Evolutionary conservation across 2,329 filamentous ascomycete genomes (phyloP).

Genomic region (Aspergillus sergii): DNA sequence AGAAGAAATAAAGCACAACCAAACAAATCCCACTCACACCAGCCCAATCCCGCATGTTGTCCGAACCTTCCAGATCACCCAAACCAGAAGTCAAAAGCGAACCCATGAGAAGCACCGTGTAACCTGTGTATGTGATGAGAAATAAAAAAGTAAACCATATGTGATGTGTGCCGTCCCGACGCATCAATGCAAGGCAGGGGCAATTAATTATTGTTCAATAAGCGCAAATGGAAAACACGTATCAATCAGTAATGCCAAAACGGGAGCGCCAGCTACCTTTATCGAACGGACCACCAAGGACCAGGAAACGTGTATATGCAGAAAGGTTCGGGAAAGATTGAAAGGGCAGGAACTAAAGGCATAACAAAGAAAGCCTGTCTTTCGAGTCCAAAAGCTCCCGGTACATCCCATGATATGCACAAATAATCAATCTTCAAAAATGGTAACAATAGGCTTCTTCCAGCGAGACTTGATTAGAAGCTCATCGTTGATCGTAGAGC

Average conservation of each 20-base stretch:
- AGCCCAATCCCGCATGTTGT: conserved; percentile 11
- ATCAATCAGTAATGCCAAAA: conserved; percentile 25
- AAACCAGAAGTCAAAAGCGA: conserved; percentile 8
- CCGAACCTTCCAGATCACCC: conserved; percentile 15
- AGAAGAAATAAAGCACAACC: conserved; percentile 7
- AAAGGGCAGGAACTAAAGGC: neutral
- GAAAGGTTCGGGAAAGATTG: conserved; percentile 9
- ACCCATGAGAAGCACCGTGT: conserved; percentile 4
- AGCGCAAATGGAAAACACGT: conserved; percentile 13
- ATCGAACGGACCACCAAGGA: conserved; percentile 23
- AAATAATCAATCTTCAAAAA: conserved; percentile 4
- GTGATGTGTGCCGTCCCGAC: conserved; percentile 7
- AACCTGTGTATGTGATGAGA: conserved; percentile 13
- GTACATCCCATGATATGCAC: conserved; percentile 13
- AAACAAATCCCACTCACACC: conserved; percentile 15
- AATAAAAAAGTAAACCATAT: conserved; percentile 1
- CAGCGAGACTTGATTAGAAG: conserved; percentile 23
- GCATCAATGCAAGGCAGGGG: conserved; percentile 14
- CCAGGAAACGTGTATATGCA: conserved; percentile 26
- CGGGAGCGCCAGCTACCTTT: conserved; percentile 28
- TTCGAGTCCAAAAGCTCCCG: conserved; percentile 18
- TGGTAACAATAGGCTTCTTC: neutral
- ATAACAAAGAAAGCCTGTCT: neutral
- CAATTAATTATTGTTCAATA: conserved; percentile 15
- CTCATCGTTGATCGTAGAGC: conserved; percentile 43